phyloP scores from a whole-genome alignment of 2,329 filamentous ascomycete genomes.

The Aureobasidium vineae region DNA sequence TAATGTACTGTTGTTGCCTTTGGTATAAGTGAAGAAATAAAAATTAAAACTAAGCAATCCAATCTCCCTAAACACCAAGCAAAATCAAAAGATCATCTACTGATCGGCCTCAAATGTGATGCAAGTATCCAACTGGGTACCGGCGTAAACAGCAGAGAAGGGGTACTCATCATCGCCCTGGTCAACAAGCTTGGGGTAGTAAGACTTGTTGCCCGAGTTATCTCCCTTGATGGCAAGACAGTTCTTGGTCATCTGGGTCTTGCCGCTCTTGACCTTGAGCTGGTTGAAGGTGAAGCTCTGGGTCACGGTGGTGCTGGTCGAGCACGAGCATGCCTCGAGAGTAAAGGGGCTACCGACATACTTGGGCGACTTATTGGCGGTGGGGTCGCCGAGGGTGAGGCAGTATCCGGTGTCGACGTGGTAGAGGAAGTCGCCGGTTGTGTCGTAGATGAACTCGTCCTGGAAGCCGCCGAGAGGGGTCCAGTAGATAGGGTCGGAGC shows the following conservation, averaged over 20 bases:
- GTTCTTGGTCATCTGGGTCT: background rate
- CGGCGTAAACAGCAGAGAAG: constrained; percentile 16
- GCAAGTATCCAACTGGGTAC: constrained; percentile 2
- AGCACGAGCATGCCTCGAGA: background rate
- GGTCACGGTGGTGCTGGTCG: background rate
- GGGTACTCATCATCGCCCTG: background rate
- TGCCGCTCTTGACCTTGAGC: background rate
- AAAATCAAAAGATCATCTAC: background rate
- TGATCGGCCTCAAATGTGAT: constrained; percentile 10
- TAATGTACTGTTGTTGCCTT: background rate
- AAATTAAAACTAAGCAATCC: background rate
- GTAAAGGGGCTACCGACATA: background rate
- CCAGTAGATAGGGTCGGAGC: constrained; percentile 3
- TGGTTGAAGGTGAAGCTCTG: background rate
- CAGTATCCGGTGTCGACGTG: constrained; percentile 14
- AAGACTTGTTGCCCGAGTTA: background rate
- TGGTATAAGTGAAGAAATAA: background rate
- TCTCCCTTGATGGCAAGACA: constrained; percentile 5
- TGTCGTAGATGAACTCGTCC: constrained; percentile 17
- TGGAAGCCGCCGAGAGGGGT: constrained; percentile 9
- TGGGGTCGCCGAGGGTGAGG: constrained; percentile 1
- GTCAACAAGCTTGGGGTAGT: constrained; percentile 6
- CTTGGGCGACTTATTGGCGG: background rate
- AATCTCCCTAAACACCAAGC: no score
- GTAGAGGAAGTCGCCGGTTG: background rate